Percentiles rank a stretch among this genome's conserved stretches.
Evolutionary conservation across 805 yeast genomes (phyloP).

Genomic region (Candida palmyrensis): DNA sequence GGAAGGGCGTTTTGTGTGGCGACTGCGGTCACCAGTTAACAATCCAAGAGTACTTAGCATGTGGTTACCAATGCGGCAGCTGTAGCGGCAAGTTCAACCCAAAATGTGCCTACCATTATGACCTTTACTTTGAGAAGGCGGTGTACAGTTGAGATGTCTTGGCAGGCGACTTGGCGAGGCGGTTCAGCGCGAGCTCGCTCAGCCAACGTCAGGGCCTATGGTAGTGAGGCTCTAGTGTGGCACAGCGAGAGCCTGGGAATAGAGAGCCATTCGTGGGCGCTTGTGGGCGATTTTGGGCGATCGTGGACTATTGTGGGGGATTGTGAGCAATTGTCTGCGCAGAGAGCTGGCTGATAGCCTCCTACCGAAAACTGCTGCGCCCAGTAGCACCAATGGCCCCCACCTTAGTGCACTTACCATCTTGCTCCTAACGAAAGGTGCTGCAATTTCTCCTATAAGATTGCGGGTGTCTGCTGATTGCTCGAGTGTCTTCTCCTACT

Average conservation of each 20-base stretch:
- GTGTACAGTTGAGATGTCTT: background rate
- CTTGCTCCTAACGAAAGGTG: too few species aligned
- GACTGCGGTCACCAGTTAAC: conserved; percentile 24
- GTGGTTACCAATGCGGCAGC: conserved; percentile 14
- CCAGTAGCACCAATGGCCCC: too few species aligned
- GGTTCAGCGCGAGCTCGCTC: background rate
- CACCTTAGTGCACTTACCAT: too few species aligned
- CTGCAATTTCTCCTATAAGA: too few species aligned
- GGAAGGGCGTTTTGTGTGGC: conserved; percentile 32
- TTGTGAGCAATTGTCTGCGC: too few species aligned
- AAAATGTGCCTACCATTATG: conserved; percentile 31
- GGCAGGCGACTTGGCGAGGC: background rate
- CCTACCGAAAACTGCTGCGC: too few species aligned
- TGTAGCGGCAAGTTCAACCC: conserved; percentile 32
- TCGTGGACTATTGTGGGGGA: background rate
- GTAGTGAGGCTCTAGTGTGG: background rate
- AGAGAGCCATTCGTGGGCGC: conserved; percentile 1
- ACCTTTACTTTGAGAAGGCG: conserved; percentile 25
- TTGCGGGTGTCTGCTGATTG: too few species aligned
- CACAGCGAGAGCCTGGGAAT: background rate
- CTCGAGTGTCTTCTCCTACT: too few species aligned
- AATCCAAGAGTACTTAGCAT: conserved; percentile 19
- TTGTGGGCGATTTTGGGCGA: background rate
- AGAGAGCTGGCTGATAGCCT: too few species aligned
- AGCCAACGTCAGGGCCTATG: background rate